phyloP scores from a whole-genome alignment of 805 yeast genomes.

The Zygoascus biomembranicola region DNA sequence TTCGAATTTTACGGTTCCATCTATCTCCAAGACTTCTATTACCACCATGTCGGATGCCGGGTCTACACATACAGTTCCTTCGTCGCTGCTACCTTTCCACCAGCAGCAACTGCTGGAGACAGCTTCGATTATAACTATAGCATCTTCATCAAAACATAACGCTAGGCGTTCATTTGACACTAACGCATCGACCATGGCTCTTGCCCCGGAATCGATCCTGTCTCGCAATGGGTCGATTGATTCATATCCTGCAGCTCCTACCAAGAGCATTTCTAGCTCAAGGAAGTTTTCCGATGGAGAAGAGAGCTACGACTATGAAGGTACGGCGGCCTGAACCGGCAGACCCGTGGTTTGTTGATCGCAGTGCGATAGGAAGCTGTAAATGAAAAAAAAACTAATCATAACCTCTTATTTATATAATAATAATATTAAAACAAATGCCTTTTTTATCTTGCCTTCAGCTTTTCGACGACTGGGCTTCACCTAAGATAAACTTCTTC shows the following conservation, averaged over 20 bases:
- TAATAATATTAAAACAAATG: neutral
- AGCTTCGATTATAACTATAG: conserved; percentile 32
- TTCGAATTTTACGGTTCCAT: conserved; percentile 22
- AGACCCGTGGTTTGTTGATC: neutral
- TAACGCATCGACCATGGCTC: conserved; percentile 30
- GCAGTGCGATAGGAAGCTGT: neutral
- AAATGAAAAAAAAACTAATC: neutral
- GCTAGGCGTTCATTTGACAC: conserved; percentile 28
- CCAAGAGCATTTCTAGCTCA: conserved; percentile 8
- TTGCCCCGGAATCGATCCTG: conserved; percentile 26
- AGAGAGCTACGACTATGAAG: conserved; percentile 3
- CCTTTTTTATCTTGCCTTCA: neutral
- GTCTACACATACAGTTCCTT: neutral
- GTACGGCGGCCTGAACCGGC: neutral
- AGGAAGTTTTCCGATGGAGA: conserved; percentile 1
- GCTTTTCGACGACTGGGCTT: neutral
- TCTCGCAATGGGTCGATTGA: conserved; percentile 12
- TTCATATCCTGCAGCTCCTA: conserved; percentile 4
- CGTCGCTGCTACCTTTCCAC: conserved; percentile 2
- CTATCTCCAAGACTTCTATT: conserved; percentile 19
- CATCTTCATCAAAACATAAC: conserved; percentile 28
- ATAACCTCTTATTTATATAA: neutral
- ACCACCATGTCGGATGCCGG: conserved; percentile 15
- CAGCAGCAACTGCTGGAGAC: conserved; percentile 17
- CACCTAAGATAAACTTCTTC: neutral